Percentiles rank a stretch among this genome's conserved stretches.
phyloP scores from a whole-genome alignment of 768 basidiomycete genomes.

The Pleurotus citrinopileatus region DNA sequence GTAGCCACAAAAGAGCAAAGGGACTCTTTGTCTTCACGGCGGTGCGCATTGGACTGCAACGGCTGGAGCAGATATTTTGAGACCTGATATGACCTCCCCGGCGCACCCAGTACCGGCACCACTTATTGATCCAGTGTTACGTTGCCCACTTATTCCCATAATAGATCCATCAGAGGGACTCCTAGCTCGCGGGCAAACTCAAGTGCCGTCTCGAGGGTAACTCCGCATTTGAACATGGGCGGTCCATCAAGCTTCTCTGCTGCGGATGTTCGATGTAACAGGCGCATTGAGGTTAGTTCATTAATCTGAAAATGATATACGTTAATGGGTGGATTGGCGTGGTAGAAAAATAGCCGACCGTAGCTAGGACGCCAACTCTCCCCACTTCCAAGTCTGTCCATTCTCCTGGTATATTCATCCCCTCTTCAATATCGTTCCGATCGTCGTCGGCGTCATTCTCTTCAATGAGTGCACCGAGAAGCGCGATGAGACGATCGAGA shows the following conservation, averaged over 20 bases:
- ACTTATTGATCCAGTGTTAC: too few relatives aligned
- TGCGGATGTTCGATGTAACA: conserved; percentile 63
- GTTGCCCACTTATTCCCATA: conserved; percentile 55
- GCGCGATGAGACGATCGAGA: conserved; percentile 75
- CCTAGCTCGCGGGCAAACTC: conserved; percentile 57
- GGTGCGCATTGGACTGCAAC: too few relatives aligned
- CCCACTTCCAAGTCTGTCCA: conserved; percentile 73
- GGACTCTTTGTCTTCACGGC: too few relatives aligned
- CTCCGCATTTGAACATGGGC: conserved; percentile 69
- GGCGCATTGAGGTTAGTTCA: conserved; percentile 61
- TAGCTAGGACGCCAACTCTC: conserved; percentile 54
- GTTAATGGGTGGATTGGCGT: background rate
- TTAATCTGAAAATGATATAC: conserved; percentile 43
- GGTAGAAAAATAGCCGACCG: conserved; percentile 39
- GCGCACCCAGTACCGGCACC: too few relatives aligned
- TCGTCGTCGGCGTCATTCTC: conserved; percentile 58
- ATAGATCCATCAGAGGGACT: conserved; percentile 57
- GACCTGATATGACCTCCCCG: too few relatives aligned
- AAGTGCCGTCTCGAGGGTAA: conserved; percentile 57
- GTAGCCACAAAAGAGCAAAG: too few relatives aligned
- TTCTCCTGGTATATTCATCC: conserved; percentile 61
- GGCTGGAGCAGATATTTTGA: too few relatives aligned
- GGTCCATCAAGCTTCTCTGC: conserved; percentile 66
- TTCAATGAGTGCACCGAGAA: conserved; percentile 74
- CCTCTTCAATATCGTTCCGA: conserved; percentile 35